Evolutionary conservation across 108 stramenopile genomes (phyloP).

Genomic region (Cyclotella atomus): DNA sequence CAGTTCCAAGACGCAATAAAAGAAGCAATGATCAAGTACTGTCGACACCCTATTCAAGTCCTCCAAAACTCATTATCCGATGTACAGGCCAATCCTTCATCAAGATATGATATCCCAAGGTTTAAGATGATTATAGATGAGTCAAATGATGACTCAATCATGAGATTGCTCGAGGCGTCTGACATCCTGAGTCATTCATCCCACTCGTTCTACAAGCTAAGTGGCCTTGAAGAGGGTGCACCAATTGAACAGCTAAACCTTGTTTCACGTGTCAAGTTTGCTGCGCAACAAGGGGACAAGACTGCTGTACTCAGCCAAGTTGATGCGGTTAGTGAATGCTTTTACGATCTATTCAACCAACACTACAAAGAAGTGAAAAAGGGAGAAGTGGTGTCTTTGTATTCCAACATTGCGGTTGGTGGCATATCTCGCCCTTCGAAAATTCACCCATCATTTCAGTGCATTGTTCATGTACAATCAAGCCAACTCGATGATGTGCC

Average conservation of each 20-base stretch:
- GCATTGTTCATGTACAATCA: constrained; percentile 36
- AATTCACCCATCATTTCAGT: constrained; percentile 29
- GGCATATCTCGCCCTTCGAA: constrained; percentile 28
- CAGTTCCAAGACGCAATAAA: neutral
- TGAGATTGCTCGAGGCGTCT: constrained; percentile 21
- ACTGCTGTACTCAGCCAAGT: constrained; percentile 37
- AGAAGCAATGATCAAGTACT: constrained; percentile 1
- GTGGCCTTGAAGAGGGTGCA: constrained; percentile 23
- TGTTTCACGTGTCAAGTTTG: constrained; percentile 37
- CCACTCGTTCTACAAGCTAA: constrained; percentile 22
- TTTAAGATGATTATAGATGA: constrained; percentile 47
- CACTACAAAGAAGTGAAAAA: constrained; percentile 41
- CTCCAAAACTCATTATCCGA: constrained; percentile 31
- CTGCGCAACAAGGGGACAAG: constrained; percentile 39
- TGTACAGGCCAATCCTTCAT: neutral
- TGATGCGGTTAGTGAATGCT: constrained; percentile 39
- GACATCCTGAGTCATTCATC: constrained; percentile 18
- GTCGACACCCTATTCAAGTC: constrained; percentile 29
- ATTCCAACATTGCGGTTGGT: constrained; percentile 51
- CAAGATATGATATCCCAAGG: constrained; percentile 23
- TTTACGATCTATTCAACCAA: constrained; percentile 57
- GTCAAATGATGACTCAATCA: constrained; percentile 39
- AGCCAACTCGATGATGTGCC: constrained; percentile 27
- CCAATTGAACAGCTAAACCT: constrained; percentile 31
- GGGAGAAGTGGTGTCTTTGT: constrained; percentile 17